phyloP scores from a whole-genome alignment of 257 asterid species.

The Ligustrum vulgare region DNA sequence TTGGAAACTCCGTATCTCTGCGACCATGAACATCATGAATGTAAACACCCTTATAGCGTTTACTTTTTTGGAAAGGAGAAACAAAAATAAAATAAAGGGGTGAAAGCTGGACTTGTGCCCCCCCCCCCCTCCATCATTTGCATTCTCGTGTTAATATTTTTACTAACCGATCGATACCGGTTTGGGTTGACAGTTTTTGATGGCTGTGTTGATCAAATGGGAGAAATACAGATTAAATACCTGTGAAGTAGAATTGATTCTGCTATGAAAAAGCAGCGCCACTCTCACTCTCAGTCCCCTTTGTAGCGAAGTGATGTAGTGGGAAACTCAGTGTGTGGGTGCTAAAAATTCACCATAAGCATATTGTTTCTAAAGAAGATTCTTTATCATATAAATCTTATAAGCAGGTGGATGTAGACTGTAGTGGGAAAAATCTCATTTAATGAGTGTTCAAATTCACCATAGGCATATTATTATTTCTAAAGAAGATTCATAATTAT shows the following conservation, averaged over 20 bases:
- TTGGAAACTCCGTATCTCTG: background rate
- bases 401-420: background rate
- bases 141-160: background rate
- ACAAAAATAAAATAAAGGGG: background rate
- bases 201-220: background rate
- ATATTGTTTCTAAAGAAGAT: background rate
- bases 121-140: background rate
- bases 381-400: background rate
- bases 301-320: background rate
- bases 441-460: background rate
- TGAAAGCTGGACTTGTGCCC: background rate
- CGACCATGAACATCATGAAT: background rate
- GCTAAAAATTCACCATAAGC: background rate
- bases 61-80: background rate
- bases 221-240: background rate
- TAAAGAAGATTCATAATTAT: background rate
- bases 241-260: background rate
- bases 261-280: background rate
- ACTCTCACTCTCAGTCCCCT: background rate
- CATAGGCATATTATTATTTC: background rate
- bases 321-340: background rate
- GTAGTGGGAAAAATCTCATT: background rate
- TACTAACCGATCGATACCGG: background rate
- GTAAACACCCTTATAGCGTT: background rate
- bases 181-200: background rate